Percentiles rank a stretch among this genome's conserved stretches.
These are phyloP conservation scores for Scenedesmus sp. DNA, from an alignment of 163 green algal species.

Conservation along the genomic window DNA sequence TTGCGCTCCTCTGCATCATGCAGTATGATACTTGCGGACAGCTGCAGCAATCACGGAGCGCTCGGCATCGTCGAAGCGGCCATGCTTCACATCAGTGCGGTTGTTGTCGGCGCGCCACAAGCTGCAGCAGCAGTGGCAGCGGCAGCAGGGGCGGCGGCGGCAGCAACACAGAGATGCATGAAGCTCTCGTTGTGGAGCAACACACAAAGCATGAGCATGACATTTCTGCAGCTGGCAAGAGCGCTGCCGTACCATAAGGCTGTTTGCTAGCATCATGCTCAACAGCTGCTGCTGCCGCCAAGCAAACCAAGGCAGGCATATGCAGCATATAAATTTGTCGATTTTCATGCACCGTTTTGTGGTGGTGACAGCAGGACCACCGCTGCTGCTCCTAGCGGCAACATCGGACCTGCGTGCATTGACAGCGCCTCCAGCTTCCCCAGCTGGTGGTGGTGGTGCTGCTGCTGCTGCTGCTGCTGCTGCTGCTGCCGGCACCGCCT, in stretches of 20 bases:
- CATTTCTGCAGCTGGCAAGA: background rate
- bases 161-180: background rate
- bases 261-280: background rate
- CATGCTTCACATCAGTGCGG: constrained; percentile 72
- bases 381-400: constrained; percentile 2
- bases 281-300: constrained; percentile 13
- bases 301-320: background rate
- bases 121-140: constrained; percentile 1
- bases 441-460: too few relatives aligned
- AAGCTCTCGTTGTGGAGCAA: background rate
- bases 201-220: too few relatives aligned
- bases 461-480: background rate
- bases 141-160: too few relatives aligned
- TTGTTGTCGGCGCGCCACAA: constrained; percentile 62
- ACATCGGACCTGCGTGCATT: background rate
- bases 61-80: constrained; percentile 71
- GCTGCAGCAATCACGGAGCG: constrained; percentile 68
- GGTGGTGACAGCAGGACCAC: background rate
- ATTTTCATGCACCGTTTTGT: too few relatives aligned
- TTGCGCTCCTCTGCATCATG: background rate
- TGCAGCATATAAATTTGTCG: too few relatives aligned
- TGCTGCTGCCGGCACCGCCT: constrained; percentile 12
- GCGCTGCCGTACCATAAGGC: too few relatives aligned
- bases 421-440: background rate
- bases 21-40: constrained; percentile 56